Evolutionary conservation across 2,329 filamentous ascomycete genomes (phyloP).

Genomic region (Alternaria atra): DNA sequence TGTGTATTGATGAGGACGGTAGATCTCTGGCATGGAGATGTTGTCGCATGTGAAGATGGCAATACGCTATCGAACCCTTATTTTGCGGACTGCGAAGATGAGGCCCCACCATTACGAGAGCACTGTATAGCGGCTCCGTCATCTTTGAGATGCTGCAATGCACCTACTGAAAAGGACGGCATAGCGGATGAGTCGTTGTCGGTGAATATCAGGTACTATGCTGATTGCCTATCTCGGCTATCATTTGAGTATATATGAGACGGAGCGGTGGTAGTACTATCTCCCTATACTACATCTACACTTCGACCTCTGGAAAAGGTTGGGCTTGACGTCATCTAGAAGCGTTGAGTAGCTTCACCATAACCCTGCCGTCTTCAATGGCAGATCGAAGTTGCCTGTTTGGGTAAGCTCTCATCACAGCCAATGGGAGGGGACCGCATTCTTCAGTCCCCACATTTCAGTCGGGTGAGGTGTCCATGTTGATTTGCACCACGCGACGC

Average conservation of each 20-base stretch:
- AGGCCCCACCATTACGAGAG: background rate
- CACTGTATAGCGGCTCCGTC: background rate
- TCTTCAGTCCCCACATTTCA: background rate
- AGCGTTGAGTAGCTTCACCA: background rate
- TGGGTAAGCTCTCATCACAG: background rate
- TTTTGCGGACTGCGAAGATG: background rate
- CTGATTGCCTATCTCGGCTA: background rate
- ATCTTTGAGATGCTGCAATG: background rate
- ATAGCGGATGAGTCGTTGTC: background rate
- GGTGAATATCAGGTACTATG: background rate
- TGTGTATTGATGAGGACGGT: background rate
- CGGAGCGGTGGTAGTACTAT: background rate
- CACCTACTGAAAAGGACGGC: background rate
- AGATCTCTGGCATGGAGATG: background rate
- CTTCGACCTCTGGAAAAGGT: background rate
- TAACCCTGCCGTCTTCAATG: background rate
- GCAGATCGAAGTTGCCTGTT: background rate
- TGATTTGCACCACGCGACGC: constrained; percentile 1
- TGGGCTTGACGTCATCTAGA: background rate
- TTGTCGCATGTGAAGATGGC: constrained; percentile 12
- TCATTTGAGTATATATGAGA: background rate
- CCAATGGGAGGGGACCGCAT: background rate
- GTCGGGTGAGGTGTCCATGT: background rate
- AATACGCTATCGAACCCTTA: constrained; percentile 4
- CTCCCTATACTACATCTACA: background rate